phyloP scores from a whole-genome alignment of 2,329 filamentous ascomycete genomes.

The Diaporthe vaccinii region DNA sequence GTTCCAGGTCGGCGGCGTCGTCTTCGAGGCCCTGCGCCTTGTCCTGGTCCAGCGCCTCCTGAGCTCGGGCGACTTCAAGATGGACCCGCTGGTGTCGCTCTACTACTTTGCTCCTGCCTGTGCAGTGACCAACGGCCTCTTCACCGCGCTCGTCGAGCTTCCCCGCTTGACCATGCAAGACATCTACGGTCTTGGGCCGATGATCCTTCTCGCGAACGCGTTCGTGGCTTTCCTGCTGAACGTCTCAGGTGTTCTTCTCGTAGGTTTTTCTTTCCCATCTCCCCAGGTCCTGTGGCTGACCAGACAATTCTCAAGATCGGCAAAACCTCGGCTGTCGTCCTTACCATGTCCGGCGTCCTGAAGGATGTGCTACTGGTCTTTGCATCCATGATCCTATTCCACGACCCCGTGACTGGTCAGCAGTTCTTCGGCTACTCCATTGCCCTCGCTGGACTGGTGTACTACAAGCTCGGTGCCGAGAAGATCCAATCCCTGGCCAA shows the following conservation, averaged over 20 bases:
- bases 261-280: conserved; percentile 58
- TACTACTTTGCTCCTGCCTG: conserved; percentile 88
- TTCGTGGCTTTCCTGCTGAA: conserved; percentile 81
- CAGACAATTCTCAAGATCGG: conserved; percentile 62
- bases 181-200: conserved; percentile 76
- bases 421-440: conserved; percentile 80
- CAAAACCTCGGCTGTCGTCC: conserved; percentile 80
- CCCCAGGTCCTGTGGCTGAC: neutral
- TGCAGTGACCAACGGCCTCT: conserved; percentile 80
- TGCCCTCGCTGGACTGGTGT: conserved; percentile 56
- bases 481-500: conserved; percentile 39
- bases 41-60: conserved; percentile 84
- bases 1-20: conserved; percentile 79
- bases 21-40: conserved; percentile 82
- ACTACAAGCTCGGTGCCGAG: conserved; percentile 46
- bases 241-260: conserved; percentile 83
- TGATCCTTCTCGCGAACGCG: conserved; percentile 78
- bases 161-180: conserved; percentile 75
- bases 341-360: conserved; percentile 79
- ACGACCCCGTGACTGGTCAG: conserved; percentile 72
- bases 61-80: conserved; percentile 84
- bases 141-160: conserved; percentile 78
- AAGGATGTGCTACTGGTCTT: conserved; percentile 80
- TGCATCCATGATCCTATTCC: conserved; percentile 76
- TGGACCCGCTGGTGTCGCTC: conserved; percentile 85